Evolutionary conservation across 768 basidiomycete species (phyloP), one percentile per base, ranked within the genome.

Genomic region (Lactifluus pinguis): DNA sequence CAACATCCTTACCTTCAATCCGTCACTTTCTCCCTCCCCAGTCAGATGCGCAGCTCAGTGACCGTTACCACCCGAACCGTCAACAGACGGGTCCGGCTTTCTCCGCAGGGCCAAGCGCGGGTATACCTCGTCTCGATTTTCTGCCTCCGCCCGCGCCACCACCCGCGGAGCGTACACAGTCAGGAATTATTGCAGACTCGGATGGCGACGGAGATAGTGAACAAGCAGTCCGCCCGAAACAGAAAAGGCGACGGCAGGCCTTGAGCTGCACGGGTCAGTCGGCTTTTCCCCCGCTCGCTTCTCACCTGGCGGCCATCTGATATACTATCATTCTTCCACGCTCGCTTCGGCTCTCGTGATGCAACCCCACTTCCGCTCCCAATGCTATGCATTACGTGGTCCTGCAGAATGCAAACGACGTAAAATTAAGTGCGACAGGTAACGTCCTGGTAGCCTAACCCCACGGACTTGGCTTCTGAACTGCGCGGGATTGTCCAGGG

Each of bases 371-470:
- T 66, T 61, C 63, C 66, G 66, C 65, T 66, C 44, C 44, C 41
- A 55, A 53, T 56, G 47, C 55, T 32, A 56, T 64, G 29, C 50
- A 62, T 61, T 54, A 61, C 63, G 55, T 55, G 60, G 36, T 29
- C 55, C 45, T 57, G 51, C 69, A 90, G 90, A 91, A 72, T 92
- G 89, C 72, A 92, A 92, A 72, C 76, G 89, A 67, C 80, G 89
- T 47, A 92, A 92, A 77, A 92, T 92, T 72, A 88, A 87, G 70
- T 92, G 90, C 72, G 89, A 92, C 76, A 87, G 87, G 86, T 87
- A 70, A 68, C 69, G 59, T 21, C 44, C 30, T 52, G 57, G 58
- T 59, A 39, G 54, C 68, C 57, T 57, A 60, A 56, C 62, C 47
- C 56, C 44, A 42, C 53, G 30, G 47, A 25, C 48, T 54, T 60